Conservation (phyloP, 345 rosid species). For the Cochlearia excelsa region DNA sequence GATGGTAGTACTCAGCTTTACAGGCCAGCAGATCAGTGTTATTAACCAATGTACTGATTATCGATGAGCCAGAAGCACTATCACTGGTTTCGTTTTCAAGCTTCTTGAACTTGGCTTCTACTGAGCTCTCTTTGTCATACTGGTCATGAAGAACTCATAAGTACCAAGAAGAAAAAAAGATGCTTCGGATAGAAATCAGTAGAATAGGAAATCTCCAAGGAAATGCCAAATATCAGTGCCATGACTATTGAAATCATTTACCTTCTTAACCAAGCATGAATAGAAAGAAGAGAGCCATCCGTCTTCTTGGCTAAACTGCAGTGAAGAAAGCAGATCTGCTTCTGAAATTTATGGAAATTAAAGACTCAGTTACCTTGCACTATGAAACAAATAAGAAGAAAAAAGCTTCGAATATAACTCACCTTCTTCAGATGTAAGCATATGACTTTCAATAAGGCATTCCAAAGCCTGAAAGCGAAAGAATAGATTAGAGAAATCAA, state of each 20-base stretch:
- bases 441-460: conserved; percentile 88
- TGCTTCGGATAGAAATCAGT: conserved; percentile 8
- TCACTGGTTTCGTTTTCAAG: conserved; percentile 71
- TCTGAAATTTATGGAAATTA: conserved; percentile 42
- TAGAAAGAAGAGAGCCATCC: conserved; percentile 92
- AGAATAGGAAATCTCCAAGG: conserved; percentile 14
- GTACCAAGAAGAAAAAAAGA: conserved; percentile 18
- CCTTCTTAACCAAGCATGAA: conserved; percentile 93
- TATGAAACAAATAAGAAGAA: conserved; percentile 7
- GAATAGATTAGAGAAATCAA: conserved; percentile 20
- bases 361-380: conserved; percentile 1
- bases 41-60: conserved; percentile 54
- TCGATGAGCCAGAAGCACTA: conserved; percentile 48
- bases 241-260: conserved; percentile 21
- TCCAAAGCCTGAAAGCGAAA: conserved; percentile 85
- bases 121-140: conserved; percentile 75
- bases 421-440: conserved; percentile 97
- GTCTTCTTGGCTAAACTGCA: conserved; percentile 84
- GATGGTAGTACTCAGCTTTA: conserved; percentile 97
- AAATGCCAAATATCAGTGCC: neutral
- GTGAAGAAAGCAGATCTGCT: conserved; percentile 65
- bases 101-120: conserved; percentile 82
- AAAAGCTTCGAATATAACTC: conserved; percentile 20
- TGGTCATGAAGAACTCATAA: conserved; percentile 38
- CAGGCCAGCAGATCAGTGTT: conserved; percentile 86